phyloP scores from a whole-genome alignment of 1,139 yeast species.

The Taiozyma sp. region DNA sequence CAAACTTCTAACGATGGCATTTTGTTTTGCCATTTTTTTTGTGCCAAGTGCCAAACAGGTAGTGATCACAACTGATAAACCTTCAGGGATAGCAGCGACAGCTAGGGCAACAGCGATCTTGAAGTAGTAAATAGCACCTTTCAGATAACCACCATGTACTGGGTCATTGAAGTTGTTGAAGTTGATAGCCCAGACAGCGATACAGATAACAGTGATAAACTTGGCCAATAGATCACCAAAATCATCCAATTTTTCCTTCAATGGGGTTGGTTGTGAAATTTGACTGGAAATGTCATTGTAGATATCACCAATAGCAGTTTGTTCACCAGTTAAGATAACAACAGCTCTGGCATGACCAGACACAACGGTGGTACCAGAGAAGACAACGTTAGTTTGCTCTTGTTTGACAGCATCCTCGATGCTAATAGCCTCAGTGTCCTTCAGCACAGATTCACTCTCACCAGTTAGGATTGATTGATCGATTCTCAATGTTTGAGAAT shows the following conservation, averaged over 20 bases:
- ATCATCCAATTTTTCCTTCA: constrained; percentile 54
- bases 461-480: constrained; percentile 81
- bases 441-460: constrained; percentile 49
- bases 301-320: constrained; percentile 73
- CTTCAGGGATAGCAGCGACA: constrained; percentile 77
- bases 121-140: constrained; percentile 48
- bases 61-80: constrained; percentile 72
- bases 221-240: constrained; percentile 65
- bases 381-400: constrained; percentile 31
- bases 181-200: constrained; percentile 77
- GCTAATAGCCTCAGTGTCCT: constrained; percentile 31
- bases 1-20: constrained; percentile 71
- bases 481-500: constrained; percentile 59
- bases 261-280: constrained; percentile 66
- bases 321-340: constrained; percentile 58
- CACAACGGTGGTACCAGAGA: constrained; percentile 63
- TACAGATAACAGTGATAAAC: constrained; percentile 70
- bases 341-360: constrained; percentile 72
- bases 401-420: constrained; percentile 33
- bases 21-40: constrained; percentile 65
- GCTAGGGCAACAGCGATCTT: constrained; percentile 68
- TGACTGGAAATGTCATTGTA: constrained; percentile 50
- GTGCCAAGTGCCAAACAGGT: constrained; percentile 86
- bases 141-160: constrained; percentile 32
- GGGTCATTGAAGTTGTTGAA: constrained; percentile 59